Percentiles rank a stretch among this genome's conserved stretches.
These are phyloP conservation scores for Leishmania braziliensis DNA, from an alignment of 208 protist species.

Conservation along the genomic window DNA sequence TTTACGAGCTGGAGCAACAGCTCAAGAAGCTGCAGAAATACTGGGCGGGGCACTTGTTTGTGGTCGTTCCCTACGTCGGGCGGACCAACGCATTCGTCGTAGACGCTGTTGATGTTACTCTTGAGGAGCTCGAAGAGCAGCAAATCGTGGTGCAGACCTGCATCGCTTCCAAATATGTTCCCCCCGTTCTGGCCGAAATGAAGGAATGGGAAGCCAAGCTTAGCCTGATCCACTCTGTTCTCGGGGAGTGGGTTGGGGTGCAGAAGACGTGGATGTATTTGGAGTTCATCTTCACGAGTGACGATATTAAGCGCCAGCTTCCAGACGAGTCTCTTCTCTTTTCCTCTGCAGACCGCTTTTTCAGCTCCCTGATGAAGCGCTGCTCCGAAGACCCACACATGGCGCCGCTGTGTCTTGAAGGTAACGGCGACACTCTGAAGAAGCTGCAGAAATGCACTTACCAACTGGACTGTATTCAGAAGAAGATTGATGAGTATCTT, in stretches of 20 bases:
- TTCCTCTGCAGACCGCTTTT: constrained; percentile 86
- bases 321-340: constrained; percentile 91
- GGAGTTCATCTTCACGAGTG: constrained; percentile 97
- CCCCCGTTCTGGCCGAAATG: constrained; percentile 59
- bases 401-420: constrained; percentile 72
- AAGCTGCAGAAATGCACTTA: constrained; percentile 87
- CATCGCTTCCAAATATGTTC: constrained; percentile 81
- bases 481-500: constrained; percentile 95
- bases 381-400: constrained; percentile 83
- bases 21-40: constrained; percentile 82
- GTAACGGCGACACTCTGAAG: constrained; percentile 69
- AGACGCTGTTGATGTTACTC: constrained; percentile 80
- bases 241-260: constrained; percentile 93
- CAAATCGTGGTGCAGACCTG: constrained; percentile 89
- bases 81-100: constrained; percentile 85
- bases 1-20: constrained; percentile 86
- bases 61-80: constrained; percentile 70
- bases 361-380: constrained; percentile 85
- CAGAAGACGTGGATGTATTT: constrained; percentile 98
- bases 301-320: constrained; percentile 96
- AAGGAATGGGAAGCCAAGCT: constrained; percentile 88
- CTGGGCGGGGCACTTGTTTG: constrained; percentile 72
- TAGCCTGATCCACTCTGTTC: constrained; percentile 70
- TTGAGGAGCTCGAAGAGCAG: constrained; percentile 90
- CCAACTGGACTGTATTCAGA: constrained; percentile 94